Conservation (phyloP, 169 alveolate genomes). For the Plasmodium sp. region DNA sequence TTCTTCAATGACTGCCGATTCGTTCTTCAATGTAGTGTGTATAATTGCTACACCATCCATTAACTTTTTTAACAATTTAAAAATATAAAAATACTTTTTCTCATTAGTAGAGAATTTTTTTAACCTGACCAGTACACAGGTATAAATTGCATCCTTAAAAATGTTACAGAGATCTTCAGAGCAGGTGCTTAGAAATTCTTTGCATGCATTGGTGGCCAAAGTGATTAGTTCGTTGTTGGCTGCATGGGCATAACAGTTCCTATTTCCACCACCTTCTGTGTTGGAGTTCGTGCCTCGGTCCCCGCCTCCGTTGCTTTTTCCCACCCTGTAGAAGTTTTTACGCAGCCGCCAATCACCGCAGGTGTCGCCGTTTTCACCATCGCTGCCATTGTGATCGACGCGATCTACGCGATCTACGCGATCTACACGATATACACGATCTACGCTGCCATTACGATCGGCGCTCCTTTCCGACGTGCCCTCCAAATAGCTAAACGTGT, state of each 20-base stretch:
- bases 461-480: neutral
- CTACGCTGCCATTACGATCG: neutral
- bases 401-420: neutral
- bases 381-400: neutral
- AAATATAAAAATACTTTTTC: constrained; percentile 45
- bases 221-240: constrained; percentile 55
- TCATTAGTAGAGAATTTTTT: constrained; percentile 32
- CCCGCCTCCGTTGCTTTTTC: neutral
- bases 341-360: neutral
- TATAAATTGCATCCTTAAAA: constrained; percentile 71
- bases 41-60: constrained; percentile 34
- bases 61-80: constrained; percentile 49
- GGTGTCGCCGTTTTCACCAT: neutral
- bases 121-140: constrained; percentile 68
- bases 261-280: neutral
- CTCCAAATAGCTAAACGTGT: constrained; percentile 58
- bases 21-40: constrained; percentile 52
- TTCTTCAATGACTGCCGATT: constrained; percentile 50
- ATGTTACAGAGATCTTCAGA: constrained; percentile 41
- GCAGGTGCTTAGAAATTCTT: constrained; percentile 68
- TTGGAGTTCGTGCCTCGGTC: neutral
- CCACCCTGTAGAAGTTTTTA: neutral
- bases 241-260: constrained; percentile 29
- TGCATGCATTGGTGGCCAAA: constrained; percentile 70
- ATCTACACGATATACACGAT: too few relatives aligned